phyloP scores from a whole-genome alignment of 1,284 basidiomycete genomes.

The Fomitopsis betulina region DNA sequence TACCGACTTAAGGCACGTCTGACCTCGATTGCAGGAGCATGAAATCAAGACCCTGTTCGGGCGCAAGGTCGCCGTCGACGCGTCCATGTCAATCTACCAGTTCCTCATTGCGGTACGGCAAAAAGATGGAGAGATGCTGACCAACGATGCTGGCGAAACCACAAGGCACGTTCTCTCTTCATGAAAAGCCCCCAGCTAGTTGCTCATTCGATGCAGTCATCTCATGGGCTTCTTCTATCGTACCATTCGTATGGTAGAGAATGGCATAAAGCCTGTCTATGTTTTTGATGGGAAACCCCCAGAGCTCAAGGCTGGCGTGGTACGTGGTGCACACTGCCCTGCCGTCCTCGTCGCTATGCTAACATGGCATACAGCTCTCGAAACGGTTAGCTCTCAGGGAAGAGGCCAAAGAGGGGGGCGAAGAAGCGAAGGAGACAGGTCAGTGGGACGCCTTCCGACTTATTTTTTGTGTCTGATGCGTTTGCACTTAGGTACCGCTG shows the following conservation, averaged over 20 bases:
- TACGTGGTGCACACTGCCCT: conserved; percentile 40
- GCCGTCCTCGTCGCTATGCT: neutral
- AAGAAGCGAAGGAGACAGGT: conserved; percentile 95
- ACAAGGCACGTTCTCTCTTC: conserved; percentile 50
- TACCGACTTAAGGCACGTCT: neutral
- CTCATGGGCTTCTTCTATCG: conserved; percentile 99
- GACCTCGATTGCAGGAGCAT: conserved; percentile 52
- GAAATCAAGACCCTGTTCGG: conserved; percentile 98
- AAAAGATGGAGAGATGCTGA: conserved; percentile 94
- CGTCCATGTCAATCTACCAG: conserved; percentile 94
- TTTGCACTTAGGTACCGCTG: conserved; percentile 58
- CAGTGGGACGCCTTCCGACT: neutral
- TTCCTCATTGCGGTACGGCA: conserved; percentile 98
- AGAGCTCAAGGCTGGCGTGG: conserved; percentile 94
- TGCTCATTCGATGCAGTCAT: conserved; percentile 51
- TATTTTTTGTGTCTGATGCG: neutral
- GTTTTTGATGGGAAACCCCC: conserved; percentile 99
- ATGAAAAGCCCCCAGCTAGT: no score
- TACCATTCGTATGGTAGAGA: conserved; percentile 97
- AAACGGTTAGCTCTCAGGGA: conserved; percentile 90
- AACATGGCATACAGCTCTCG: conserved; percentile 56
- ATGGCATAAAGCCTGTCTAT: conserved; percentile 97
- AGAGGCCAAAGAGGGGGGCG: conserved; percentile 91
- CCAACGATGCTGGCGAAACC: conserved; percentile 95
- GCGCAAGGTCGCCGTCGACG: conserved; percentile 97